Conservation (phyloP, 2,329 filamentous ascomycete species). For the Alternaria panax region DNA sequence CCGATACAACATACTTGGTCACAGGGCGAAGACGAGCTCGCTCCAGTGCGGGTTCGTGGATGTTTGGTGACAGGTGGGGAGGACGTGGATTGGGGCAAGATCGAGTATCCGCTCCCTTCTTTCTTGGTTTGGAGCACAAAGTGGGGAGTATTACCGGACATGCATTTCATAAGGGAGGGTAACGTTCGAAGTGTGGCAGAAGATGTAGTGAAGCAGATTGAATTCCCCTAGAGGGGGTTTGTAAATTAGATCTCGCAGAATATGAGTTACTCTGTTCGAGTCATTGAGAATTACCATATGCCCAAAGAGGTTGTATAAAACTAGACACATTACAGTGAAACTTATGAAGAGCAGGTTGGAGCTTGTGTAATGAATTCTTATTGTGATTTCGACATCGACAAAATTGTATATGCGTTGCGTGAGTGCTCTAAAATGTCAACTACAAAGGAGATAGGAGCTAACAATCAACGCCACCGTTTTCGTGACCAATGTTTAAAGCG, state of each 20-base stretch:
- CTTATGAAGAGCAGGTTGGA: not conserved
- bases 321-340: not conserved
- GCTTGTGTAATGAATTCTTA: not conserved
- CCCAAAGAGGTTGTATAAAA: not conserved
- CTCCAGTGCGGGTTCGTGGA: conserved; percentile 1
- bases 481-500: not conserved
- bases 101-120: conserved; percentile 3
- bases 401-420: not conserved
- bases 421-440: not conserved
- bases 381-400: not conserved
- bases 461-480: not conserved
- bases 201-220: not conserved
- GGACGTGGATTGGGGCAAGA: not conserved
- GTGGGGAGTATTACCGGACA: conserved; percentile 10
- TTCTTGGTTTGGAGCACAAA: conserved; percentile 13
- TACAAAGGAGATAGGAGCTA: not conserved
- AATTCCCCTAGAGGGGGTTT: not conserved
- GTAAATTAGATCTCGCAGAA: not conserved
- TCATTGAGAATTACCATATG: not conserved
- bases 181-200: not conserved
- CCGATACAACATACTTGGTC: not conserved
- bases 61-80: not conserved
- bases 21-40: not conserved
- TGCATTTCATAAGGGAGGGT: conserved; percentile 6
- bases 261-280: fast-evolving